Evolutionary conservation across 345 rosid genomes (phyloP), one percentile per base, ranked within the genome.

Genomic region (Rhodamnia rubescens): DNA sequence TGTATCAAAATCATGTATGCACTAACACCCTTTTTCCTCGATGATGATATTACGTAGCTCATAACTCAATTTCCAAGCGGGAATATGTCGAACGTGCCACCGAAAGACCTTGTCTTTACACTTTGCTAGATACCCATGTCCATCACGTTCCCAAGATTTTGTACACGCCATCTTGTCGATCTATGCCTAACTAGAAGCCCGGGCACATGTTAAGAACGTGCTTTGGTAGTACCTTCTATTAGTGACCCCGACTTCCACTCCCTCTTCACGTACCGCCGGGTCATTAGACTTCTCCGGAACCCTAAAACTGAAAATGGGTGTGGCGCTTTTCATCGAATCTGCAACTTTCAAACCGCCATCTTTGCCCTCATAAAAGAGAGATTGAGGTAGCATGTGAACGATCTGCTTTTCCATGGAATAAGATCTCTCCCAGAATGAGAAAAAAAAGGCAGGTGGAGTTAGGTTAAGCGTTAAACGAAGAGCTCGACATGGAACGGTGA

Each of bases 331-430:
- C 75, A 29, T 61, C 32, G 42, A 61, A 29, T 15, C 29, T 16
- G 42, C 75, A 7, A 29, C 42, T 64, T 64, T 64, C 75, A 21
- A 36, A 64, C 75, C 22, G 42, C 75, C 42, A 29, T 64, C 0
- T 61, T 61, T 64, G 42, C 18, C 75, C 9, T 29, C 42, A 15
- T 29, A 64, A 64, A 29, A 7, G 40, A 29, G 10, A 53, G 56
- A 54, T 84, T 29, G 52, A 4, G 53, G 55, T 53, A 42, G 83
- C 88, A 86, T 84, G 86, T 84, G 86, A 82, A 88, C 36, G n/a
- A 69, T 80, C 84, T 85, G 49, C 88, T 85, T 86, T 86, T 75
- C 84, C 20, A 42, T 64, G 85, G 89, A 85, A 86, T 88, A 85
- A 87, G 52, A 85, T 85, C 84, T 36, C 80, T 84, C 27, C n/a